A percentile compares a stretch with the other conserved stretches of the same genome.
Evolutionary conservation across 257 asterid species (phyloP).

Genomic region (Avicennia marina): DNA sequence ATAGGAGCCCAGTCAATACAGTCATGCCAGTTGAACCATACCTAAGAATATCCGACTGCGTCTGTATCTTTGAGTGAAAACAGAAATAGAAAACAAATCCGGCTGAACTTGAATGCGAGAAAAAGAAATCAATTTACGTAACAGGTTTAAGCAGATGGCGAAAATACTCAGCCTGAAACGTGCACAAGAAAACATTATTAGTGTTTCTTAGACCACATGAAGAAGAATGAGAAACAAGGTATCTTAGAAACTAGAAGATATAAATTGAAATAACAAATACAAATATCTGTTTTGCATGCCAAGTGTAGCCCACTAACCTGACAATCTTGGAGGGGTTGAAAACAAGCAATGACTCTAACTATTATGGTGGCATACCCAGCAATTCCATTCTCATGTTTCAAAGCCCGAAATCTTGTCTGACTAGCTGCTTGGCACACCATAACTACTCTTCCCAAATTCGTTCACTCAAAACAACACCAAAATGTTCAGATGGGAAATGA

Average conservation of each 20-base stretch:
- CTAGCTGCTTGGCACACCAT: slow-evolving; percentile 99
- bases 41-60: no score
- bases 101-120: slow-evolving; percentile 55
- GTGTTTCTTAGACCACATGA: slow-evolving; percentile 4
- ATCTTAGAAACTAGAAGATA: slow-evolving; percentile 1
- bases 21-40: no score
- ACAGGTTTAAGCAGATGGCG: slow-evolving; percentile 93
- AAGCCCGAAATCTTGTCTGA: slow-evolving; percentile 93
- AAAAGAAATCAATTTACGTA: slow-evolving; percentile 63
- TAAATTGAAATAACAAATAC: not conserved
- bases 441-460: slow-evolving; percentile 70
- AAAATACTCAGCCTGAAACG: slow-evolving; percentile 93
- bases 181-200: slow-evolving; percentile 18
- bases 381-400: slow-evolving; percentile 90
- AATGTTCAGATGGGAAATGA: not conserved
- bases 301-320: slow-evolving; percentile 48
- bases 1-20: not conserved
- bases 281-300: not conserved
- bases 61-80: slow-evolving; percentile 41
- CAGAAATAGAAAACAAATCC: slow-evolving; percentile 34
- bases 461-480: slow-evolving; percentile 35
- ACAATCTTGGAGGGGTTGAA: slow-evolving; percentile 98
- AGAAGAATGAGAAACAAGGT: not conserved
- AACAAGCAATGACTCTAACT: slow-evolving; percentile 96
- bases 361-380: slow-evolving; percentile 82